Evolutionary conservation across 441 rosid genomes (phyloP), one percentile per base, ranked within the genome.

Genomic region (Capsella rubella): DNA sequence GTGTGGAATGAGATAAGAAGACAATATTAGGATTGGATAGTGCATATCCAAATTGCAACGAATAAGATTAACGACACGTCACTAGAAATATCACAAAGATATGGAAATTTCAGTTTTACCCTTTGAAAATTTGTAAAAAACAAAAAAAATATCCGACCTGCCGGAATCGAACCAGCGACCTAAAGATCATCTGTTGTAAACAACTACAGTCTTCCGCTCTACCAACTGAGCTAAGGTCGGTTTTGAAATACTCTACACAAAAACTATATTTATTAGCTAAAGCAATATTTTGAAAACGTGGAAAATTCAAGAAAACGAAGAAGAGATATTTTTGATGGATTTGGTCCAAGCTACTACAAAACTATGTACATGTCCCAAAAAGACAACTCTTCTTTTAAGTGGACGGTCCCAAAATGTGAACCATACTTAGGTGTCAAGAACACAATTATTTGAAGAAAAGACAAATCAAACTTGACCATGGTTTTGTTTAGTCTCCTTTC

Each of bases 141-240:
- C 0, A 10, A 0, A 14, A 12, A 46, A 46, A 8, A 6, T 0
- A 39, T 79, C 79, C 79, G 69, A 69, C 78, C 68, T 73, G 82
- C 78, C 81, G 53, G 59, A 78, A 61, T 69, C 81, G 72, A 73
- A 73, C 72, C 75, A 78, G 58, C 69, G 81, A 78, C 78, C 78
- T 73, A 73, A 68, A 74, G 75, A 73, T 73, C 4, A 29, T 42
- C 74, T 45, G 65, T 29, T 43, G 45, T 1, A 0, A 29, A 9
- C 61, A 21, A 86, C 89, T 90, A 87, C 96, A 87, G 94, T 87
- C 96, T 90, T 92, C 96, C 93, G 97, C 97, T 88, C 94, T 88
- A 64, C 92, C 96, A 92, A 88, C 94, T 90, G 96, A 90, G 95
- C 91, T 87, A 92, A 92, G 95, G 87, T 87, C 95, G 93, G 96